Percentiles rank a stretch among this genome's conserved stretches.
Evolutionary conservation across 805 yeast genomes (phyloP).

Genomic region (Yamadazyma tumulicola): DNA sequence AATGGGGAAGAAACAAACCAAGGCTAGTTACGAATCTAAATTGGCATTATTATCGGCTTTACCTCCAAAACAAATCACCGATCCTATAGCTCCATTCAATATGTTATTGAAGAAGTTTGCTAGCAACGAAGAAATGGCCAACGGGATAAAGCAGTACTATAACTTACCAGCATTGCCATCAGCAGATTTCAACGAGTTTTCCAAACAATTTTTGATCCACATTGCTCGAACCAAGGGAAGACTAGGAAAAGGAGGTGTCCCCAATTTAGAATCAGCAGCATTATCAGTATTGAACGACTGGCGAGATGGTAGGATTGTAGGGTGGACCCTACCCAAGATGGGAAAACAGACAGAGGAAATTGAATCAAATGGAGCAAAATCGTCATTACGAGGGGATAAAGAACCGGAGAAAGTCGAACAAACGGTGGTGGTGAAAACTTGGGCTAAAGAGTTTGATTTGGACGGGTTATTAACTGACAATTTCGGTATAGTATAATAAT

Average conservation of each 20-base stretch:
- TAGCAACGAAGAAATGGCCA: slow-evolving; percentile 72
- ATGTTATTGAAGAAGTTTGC: slow-evolving; percentile 72
- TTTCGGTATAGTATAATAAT: slow-evolving; percentile 23
- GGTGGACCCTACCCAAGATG: slow-evolving; percentile 78
- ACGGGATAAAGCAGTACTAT: slow-evolving; percentile 68
- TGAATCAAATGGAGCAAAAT: slow-evolving; percentile 14
- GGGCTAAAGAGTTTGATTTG: slow-evolving; percentile 94
- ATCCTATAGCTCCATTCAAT: slow-evolving; percentile 80
- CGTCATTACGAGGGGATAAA: slow-evolving; percentile 39
- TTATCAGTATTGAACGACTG: slow-evolving; percentile 82
- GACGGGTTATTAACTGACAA: slow-evolving; percentile 67
- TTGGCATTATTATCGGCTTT: slow-evolving; percentile 83
- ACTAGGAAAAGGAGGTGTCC: slow-evolving; percentile 88
- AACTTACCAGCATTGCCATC: slow-evolving; percentile 78
- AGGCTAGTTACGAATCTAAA: slow-evolving; percentile 77
- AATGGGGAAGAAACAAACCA: slow-evolving; percentile 42
- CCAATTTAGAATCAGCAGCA: slow-evolving; percentile 85
- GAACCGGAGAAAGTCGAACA: slow-evolving; percentile 53
- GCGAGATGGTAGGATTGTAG: slow-evolving; percentile 93
- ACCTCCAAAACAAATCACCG: slow-evolving; percentile 80
- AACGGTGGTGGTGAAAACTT: slow-evolving; percentile 77
- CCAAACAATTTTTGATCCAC: slow-evolving; percentile 84
- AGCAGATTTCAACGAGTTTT: slow-evolving; percentile 66
- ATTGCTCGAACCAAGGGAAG: slow-evolving; percentile 92
- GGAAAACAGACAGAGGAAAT: slow-evolving; percentile 32